Conservation (phyloP, 257 asterid species). For the Ilex asprella region DNA sequence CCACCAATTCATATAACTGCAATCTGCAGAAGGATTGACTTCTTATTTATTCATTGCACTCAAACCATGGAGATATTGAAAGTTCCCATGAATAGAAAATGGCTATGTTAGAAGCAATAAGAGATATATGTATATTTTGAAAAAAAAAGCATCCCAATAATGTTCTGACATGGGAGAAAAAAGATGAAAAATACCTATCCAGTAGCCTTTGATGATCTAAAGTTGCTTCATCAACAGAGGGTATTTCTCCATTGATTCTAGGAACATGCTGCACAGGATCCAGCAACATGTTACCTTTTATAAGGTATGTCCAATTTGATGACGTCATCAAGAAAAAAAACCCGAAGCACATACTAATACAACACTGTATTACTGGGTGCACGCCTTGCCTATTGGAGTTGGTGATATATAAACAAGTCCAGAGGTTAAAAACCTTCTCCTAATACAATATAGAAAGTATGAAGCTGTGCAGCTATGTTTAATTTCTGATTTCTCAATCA, state of each 20-base stretch:
- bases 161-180: background rate
- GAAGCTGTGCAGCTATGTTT: background rate
- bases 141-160: background rate
- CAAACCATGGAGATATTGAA: no score
- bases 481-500: conserved; percentile 1
- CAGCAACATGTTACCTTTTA: conserved; percentile 6
- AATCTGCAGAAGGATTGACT: conserved; percentile 45
- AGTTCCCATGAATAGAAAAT: no score
- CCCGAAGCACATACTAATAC: no score
- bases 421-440: no score
- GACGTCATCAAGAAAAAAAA: background rate
- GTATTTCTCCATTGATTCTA: conserved; percentile 87
- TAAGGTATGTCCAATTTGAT: background rate
- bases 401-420: no score
- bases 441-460: background rate
- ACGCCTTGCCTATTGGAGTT: no score
- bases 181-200: conserved; percentile 49
- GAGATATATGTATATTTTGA: background rate
- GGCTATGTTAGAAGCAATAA: background rate
- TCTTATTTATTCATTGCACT: background rate
- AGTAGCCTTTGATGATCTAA: conserved; percentile 92
- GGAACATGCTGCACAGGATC: conserved; percentile 77
- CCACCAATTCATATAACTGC: conserved; percentile 75
- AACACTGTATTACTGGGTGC: background rate
- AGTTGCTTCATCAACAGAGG: conserved; percentile 86